These are phyloP conservation scores for Leccinum pallidistipes DNA, from an alignment of 1,284 basidiomycete species.

Conservation along the genomic window DNA sequence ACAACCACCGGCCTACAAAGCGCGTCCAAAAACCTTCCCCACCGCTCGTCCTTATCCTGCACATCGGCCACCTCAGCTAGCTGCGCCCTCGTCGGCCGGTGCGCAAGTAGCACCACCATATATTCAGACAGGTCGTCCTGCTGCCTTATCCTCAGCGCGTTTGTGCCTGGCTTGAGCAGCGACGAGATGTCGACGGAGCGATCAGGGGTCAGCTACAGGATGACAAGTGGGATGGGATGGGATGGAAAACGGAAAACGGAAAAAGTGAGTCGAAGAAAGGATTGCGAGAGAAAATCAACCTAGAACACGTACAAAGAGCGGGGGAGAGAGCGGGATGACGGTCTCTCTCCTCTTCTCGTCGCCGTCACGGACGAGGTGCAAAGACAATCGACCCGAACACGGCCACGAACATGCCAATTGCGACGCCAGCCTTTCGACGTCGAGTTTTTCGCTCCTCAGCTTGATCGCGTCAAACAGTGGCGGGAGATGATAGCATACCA, in stretches of 20 bases:
- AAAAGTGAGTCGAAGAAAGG: not conserved
- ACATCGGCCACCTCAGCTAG: constrained; percentile 20
- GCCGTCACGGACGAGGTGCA: constrained; percentile 10
- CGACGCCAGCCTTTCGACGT: constrained; percentile 12
- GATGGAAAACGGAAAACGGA: not conserved
- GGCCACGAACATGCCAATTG: constrained; percentile 30
- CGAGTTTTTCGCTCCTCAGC: not conserved
- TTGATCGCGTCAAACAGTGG: constrained; percentile 15
- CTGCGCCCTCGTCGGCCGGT: constrained; percentile 29
- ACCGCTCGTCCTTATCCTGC: constrained; percentile 17
- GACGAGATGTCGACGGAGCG: constrained; percentile 31
- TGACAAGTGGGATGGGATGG: not conserved
- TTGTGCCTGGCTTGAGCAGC: constrained; percentile 23
- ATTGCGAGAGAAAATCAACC: not conserved
- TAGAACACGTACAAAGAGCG: constrained; percentile 25
- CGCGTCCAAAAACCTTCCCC: constrained; percentile 19
- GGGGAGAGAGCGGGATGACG: constrained; percentile 26
- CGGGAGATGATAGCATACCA: constrained; percentile 30
- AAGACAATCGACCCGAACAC: constrained; percentile 18
- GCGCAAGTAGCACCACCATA: constrained; percentile 30
- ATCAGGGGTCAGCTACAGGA: constrained; percentile 27
- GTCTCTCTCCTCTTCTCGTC: constrained; percentile 7
- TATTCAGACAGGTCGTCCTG: constrained; percentile 31
- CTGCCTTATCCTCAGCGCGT: constrained; percentile 26
- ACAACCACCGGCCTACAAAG: constrained; percentile 12